Evolutionary conservation across 768 basidiomycete species (phyloP).

Genomic region (Coprinopsis strossmayeri): DNA sequence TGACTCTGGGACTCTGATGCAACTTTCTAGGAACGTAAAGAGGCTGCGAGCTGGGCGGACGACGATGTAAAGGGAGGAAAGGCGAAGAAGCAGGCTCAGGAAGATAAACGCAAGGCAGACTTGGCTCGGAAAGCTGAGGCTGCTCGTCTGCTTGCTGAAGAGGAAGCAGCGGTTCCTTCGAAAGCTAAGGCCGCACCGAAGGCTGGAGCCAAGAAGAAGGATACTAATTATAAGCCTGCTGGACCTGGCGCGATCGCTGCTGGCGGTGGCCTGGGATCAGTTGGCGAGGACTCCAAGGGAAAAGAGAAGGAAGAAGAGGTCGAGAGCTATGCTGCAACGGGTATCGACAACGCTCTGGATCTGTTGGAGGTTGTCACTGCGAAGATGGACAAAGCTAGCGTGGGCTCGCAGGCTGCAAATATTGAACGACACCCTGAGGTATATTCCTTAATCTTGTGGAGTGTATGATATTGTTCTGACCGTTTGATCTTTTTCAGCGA

Average conservation of each 20-base stretch:
- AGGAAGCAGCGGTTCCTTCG: conserved; percentile 57
- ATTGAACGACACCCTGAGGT: conserved; percentile 94
- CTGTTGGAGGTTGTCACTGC: conserved; percentile 83
- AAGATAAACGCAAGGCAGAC: conserved; percentile 76
- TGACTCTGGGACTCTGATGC: not conserved
- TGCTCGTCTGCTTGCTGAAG: conserved; percentile 80
- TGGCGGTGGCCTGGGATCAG: conserved; percentile 39
- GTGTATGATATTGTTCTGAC: too few relatives aligned
- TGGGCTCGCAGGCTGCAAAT: conserved; percentile 80
- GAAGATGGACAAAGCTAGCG: conserved; percentile 88
- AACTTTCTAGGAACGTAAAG: conserved; percentile 56
- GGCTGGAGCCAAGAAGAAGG: conserved; percentile 44
- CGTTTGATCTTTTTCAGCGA: conserved; percentile 53
- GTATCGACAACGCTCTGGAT: conserved; percentile 88
- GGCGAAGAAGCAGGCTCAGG: conserved; percentile 59
- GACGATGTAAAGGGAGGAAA: conserved; percentile 58
- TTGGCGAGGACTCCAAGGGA: conserved; percentile 15
- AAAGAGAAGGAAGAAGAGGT: conserved; percentile 31
- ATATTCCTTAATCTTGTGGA: too few relatives aligned
- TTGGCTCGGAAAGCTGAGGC: conserved; percentile 83
- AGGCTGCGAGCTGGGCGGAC: conserved; percentile 62
- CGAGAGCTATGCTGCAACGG: conserved; percentile 77
- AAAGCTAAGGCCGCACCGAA: conserved; percentile 65
- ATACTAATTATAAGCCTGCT: conserved; percentile 56
- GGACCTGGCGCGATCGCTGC: conserved; percentile 85